Base-by-base conservation (phyloP, 371 early-diverging fungal genomes). In the Zancudomyces culisetae region DNA sequence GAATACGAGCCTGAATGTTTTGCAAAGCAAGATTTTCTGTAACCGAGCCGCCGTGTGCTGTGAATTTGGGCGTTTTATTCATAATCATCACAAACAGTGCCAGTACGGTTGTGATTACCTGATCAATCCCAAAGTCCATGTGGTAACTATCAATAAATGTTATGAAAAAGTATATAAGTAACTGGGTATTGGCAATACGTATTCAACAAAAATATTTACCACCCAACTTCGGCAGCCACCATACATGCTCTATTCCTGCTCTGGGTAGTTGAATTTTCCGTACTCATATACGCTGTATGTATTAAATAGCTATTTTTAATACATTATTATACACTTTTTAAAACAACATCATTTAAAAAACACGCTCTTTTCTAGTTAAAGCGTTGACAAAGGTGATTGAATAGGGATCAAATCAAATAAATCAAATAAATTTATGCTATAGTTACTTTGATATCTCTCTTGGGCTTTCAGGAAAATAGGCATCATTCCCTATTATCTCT, bases 251-350 rank as follows among this genome's bases (percentile, higher is more conserved):
- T 74, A 10, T 64, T 41, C 2, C 86, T 77, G 0, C 97, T 96
- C 47, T 90, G 91, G 8, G 50, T 50, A 28, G 84, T 79, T 3
- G 96, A 96, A 64, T 98, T 87, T 24, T 60, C 66, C 3, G 96
- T 87, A 0, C 90, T 90, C 92, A 98, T 90, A 52, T 90, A 98
- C 60, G 87, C 80, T 0, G 97, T 94, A 60, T 91, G 88, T 61
- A 98, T n/a, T 27, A 48, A 48, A 18, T 27, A n/a, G 48, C 48
- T 43, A 43, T 22, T 10, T 43, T 43, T 4, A n/a, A n/a, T n/a
- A n/a, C n/a, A n/a, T n/a, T n/a, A n/a, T n/a, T n/a, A n/a, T n/a
- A n/a, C n/a, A n/a, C n/a, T n/a, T n/a, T n/a, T n/a, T n/a, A n/a
- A n/a, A n/a, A n/a, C n/a, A 40, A 13, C 13, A 40, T 13, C n/a